These are phyloP conservation scores for Plasmodium berghei DNA, from an alignment of 169 alveolate species.

Conservation along the genomic window DNA sequence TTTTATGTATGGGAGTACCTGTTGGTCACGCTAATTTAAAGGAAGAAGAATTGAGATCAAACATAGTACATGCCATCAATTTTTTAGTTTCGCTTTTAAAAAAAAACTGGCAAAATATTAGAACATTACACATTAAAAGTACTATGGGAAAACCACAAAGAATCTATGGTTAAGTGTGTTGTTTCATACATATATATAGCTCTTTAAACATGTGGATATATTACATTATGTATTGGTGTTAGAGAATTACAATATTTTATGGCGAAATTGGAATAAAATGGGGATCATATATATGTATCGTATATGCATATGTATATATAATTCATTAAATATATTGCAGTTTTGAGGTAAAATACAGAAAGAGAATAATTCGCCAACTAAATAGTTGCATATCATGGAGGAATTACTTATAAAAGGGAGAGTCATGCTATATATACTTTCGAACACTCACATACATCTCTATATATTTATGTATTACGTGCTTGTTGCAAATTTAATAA, in stretches of 20 bases:
- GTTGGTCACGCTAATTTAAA: constrained; percentile 98
- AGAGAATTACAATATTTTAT: constrained; percentile 4
- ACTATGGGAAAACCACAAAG: constrained; percentile 99
- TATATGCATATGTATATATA: constrained; percentile 20
- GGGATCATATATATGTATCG: not conserved
- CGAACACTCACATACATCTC: too few species aligned
- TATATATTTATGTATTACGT: too few species aligned
- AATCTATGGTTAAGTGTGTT: constrained; percentile 93
- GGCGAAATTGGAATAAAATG: not conserved
- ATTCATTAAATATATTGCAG: not conserved
- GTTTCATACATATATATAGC: constrained; percentile 3
- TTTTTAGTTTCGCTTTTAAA: constrained; percentile 98
- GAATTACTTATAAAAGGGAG: not conserved
- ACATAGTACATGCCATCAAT: constrained; percentile 97
- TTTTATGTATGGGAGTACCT: constrained; percentile 99
- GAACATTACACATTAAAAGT: constrained; percentile 97
- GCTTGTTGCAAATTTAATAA: too few species aligned
- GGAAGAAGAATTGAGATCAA: constrained; percentile 98
- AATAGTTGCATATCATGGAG: too few species aligned
- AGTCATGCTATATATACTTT: not conserved
- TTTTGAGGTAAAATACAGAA: too few species aligned
- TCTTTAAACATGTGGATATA: not conserved
- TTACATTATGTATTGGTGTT: too few species aligned
- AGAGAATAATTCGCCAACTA: too few species aligned
- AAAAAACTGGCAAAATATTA: constrained; percentile 99